Percentiles rank a stretch among this genome's conserved stretches.
These are phyloP conservation scores for Trypanosoma congolense DNA, from an alignment of 208 protist species.

Conservation along the genomic window DNA sequence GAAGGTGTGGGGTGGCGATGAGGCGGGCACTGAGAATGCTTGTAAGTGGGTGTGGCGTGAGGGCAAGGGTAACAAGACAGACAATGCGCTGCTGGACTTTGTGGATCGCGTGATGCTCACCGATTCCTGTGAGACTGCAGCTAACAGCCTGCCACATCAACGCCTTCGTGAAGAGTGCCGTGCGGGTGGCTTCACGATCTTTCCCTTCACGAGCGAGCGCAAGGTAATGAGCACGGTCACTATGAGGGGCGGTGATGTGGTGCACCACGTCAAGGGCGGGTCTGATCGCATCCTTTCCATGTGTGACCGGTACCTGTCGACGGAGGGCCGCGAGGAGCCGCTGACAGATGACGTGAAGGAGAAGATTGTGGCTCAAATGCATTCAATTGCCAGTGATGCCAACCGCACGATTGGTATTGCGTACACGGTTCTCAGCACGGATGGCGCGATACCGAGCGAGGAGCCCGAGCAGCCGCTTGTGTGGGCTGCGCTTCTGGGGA, in stretches of 20 bases:
- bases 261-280: conserved; percentile 90
- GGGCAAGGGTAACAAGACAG: conserved; percentile 85
- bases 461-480: conserved; percentile 71
- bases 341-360: conserved; percentile 34
- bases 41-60: conserved; percentile 57
- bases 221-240: conserved; percentile 85
- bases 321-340: conserved; percentile 39
- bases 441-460: conserved; percentile 33
- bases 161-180: conserved; percentile 34
- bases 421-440: conserved; percentile 32
- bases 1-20: conserved; percentile 40
- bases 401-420: conserved; percentile 86
- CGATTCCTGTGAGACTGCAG: conserved; percentile 22
- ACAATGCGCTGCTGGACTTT: conserved; percentile 81
- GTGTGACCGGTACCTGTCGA: conserved; percentile 64
- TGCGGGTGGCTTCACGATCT: conserved; percentile 47
- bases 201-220: conserved; percentile 84
- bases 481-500: conserved; percentile 93
- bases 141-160: conserved; percentile 48
- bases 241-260: conserved; percentile 30
- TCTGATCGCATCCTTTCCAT: conserved; percentile 83
- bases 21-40: conserved; percentile 30
- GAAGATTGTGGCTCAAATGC: conserved; percentile 39
- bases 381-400: conserved; percentile 43
- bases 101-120: conserved; percentile 45